Base-by-base conservation (phyloP, 73 alveolate species). In the Tetrahymena elliotti region DNA sequence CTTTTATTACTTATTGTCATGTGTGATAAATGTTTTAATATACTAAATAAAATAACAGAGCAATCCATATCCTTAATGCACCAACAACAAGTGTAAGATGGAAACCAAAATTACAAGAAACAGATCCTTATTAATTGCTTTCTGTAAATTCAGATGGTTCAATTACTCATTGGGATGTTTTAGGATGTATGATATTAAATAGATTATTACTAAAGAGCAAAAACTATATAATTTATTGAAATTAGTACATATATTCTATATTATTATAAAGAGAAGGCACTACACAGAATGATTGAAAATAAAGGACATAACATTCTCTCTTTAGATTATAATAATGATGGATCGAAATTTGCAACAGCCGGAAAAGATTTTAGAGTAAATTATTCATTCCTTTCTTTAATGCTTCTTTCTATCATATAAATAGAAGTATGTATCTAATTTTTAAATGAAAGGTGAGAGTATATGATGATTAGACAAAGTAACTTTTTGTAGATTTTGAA, bases 141-240 rank as follows among this genome's bases (percentile, higher is more conserved):
- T 93, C 98, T 83, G 99, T 98, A n/a, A 95, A 97, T 83, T 99
- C 99, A 10, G 99, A 99, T 93, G 99, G 99, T 18, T 94, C 95
- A 52, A 93, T 99, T 20, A 93, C 97, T 93, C 99, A 99, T 97
- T 97, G 99, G 98, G 99, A 99, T 95, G 97, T 99, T 16, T 96
- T 98, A 83, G 96, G 98, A 83, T 99, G 99, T 84, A 98, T 97
- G 95, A 47, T 97, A 54, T n/a, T 68, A 24, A 68, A n/a, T 68
- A 68, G 36, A n/a, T 22, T n/a, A 22, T 68, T 68, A 68, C 11
- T 31, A 24, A 3, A 0, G 1, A 68, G n/a, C n/a, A n/a, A n/a
- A n/a, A n/a, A n/a, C n/a, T n/a, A n/a, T n/a, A n/a, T n/a, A n/a
- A n/a, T n/a, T n/a, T n/a, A n/a, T n/a, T n/a, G n/a, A 68, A 18